Evolutionary conservation across 1,284 basidiomycete genomes (phyloP).

Genomic region (Mycosarcoma mackinlayi): DNA sequence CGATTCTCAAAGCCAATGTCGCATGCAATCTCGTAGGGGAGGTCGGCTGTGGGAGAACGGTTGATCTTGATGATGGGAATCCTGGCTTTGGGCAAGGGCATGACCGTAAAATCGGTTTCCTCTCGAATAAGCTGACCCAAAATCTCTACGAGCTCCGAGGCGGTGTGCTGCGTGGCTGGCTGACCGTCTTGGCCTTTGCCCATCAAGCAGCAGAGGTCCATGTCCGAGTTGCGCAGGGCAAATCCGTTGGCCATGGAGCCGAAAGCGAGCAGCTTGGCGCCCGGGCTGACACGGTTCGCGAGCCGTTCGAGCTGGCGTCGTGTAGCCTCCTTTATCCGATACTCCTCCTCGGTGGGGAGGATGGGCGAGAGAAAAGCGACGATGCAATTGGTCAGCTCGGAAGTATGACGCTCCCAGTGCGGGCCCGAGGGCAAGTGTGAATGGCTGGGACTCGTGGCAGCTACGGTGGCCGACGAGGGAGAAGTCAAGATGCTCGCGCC

Average conservation of each 20-base stretch:
- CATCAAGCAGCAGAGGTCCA: slow-evolving; percentile 97
- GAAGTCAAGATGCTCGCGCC: slow-evolving; percentile 10
- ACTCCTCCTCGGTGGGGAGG: slow-evolving; percentile 67
- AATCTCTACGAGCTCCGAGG: slow-evolving; percentile 91
- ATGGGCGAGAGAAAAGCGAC: slow-evolving; percentile 65
- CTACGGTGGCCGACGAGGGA: slow-evolving; percentile 17
- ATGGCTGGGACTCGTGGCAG: slow-evolving; percentile 31
- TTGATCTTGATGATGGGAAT: slow-evolving; percentile 99
- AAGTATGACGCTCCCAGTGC: slow-evolving; percentile 60
- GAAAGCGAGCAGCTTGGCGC: slow-evolving; percentile 89
- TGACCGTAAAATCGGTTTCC: slow-evolving; percentile 97
- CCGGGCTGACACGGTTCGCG: slow-evolving; percentile 91
- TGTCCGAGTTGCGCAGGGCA: slow-evolving; percentile 94
- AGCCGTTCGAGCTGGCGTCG: slow-evolving; percentile 91
- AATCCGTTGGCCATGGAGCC: slow-evolving; percentile 90
- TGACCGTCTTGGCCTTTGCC: slow-evolving; percentile 35
- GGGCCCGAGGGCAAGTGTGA: slow-evolving; percentile 23
- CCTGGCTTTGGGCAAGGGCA: slow-evolving; percentile 92
- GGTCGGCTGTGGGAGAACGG: slow-evolving; percentile 84
- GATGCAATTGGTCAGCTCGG: slow-evolving; percentile 65
- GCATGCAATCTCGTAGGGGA: slow-evolving; percentile 80
- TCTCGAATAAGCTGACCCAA: slow-evolving; percentile 91
- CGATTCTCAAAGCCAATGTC: slow-evolving; percentile 99
- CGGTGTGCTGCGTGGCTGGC: slow-evolving; percentile 63
- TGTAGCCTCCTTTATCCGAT: slow-evolving; percentile 84